A percentile compares a stretch with the other conserved stretches of the same genome.
Evolutionary conservation across 2,329 filamentous ascomycete species (phyloP).

Genomic region (Berkeleyomyces basicola): DNA sequence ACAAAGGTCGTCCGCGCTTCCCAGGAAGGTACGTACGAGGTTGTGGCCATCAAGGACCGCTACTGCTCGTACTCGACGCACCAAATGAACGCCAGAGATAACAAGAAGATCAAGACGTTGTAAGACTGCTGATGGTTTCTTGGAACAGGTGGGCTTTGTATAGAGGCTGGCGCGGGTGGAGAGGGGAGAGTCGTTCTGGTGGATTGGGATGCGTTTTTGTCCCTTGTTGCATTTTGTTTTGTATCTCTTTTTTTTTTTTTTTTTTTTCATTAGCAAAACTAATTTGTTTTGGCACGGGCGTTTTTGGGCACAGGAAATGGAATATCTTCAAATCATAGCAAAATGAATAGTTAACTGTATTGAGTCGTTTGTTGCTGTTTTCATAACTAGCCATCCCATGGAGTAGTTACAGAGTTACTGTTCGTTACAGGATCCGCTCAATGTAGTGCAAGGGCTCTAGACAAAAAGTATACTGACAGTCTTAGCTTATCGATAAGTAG

Average conservation of each 20-base stretch:
- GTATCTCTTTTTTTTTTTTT: not conserved
- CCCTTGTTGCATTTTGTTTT: slow-evolving; percentile 7
- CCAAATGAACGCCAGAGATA: slow-evolving; percentile 35
- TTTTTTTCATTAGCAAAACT: slow-evolving; percentile 6
- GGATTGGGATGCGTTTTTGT: slow-evolving; percentile 2
- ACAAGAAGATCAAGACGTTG: slow-evolving; percentile 19
- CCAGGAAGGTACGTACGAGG: slow-evolving; percentile 94
- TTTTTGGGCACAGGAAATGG: slow-evolving; percentile 11
- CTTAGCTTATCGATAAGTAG: slow-evolving; percentile 1
- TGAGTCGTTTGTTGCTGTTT: not conserved
- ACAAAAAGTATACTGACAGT: not conserved
- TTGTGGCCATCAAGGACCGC: slow-evolving; percentile 86
- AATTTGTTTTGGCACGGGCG: slow-evolving; percentile 12
- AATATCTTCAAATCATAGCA: slow-evolving; percentile 12
- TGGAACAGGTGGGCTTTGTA: not conserved
- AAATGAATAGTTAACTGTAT: not conserved
- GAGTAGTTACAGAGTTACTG: no score
- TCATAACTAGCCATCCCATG: not conserved
- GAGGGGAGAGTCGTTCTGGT: not conserved
- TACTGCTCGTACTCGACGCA: slow-evolving; percentile 78
- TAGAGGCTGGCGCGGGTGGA: not conserved
- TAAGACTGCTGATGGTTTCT: not conserved
- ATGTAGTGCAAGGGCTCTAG: not conserved
- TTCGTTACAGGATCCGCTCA: no score
- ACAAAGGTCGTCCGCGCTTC: slow-evolving; percentile 68